Base-by-base conservation (phyloP, 2,329 filamentous ascomycete genomes). In the Cordyceps cicadae region DNA sequence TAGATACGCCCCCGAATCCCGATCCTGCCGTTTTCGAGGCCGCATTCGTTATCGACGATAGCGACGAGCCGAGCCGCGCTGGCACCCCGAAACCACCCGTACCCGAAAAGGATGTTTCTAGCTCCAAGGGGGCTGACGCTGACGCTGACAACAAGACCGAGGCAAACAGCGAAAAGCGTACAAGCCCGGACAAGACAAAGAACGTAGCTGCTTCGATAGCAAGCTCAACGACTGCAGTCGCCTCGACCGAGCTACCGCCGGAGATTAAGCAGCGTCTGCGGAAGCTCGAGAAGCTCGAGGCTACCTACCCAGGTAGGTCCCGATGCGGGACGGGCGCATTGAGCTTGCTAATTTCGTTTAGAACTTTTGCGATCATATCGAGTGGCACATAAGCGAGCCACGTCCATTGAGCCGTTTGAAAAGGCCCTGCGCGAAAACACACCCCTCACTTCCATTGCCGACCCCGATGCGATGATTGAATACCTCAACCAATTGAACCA, bases 371-470 rank as follows among this genome's bases (percentile, higher is more conserved):
- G 91, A 61, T 96, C 93, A 9, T 99, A 99, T 74, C 86, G 92
- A 63, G 87, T 92, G 65, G 94, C 94, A 19, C 93, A 99, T 76
- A 85, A 89, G 61, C 87, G 92, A 56, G 90, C 92, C 48, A 85
- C 89, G 14, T 85, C 89, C 3, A 95, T 97, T 68, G 94, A 97
- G 70, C 89, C 91, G 0, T 99, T 99, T 71, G 94, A 99, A 75
- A 87, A 90, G 59, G 87, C 89, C 0, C 80, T 99, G 8, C 90
- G 91, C 67, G 94, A 99, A 71, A 90, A 96, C 67, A 99, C 94
- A 0, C 93, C 94, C 2, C 78, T 97, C 41, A 89, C 90, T 5
- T 93, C 91, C 17, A 96, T 99, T 67, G 82, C 80, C 66, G 94
- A 99, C 62, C 90, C 93, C 0, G 84, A 85, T 58, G 88, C 92